phyloP scores from a whole-genome alignment of 78 protist species.

The slime mould (Dictyostelium discoideum) region DNA sequence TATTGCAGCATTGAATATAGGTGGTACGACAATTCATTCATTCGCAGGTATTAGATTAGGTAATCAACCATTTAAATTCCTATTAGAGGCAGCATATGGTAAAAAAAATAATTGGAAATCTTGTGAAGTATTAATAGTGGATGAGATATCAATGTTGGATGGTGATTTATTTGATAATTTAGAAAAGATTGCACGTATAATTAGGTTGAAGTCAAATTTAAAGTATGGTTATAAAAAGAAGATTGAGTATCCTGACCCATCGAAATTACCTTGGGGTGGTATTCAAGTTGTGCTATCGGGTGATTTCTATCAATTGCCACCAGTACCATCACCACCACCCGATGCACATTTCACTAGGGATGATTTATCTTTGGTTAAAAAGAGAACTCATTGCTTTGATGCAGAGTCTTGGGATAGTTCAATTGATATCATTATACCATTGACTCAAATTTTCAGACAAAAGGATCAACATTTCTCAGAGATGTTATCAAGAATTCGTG shows the following conservation, averaged over 20 bases:
- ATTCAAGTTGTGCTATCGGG: conserved; percentile 89
- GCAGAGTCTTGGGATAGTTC: conserved; percentile 40
- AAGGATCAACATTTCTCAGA: conserved; percentile 35
- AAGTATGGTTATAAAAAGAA: neutral
- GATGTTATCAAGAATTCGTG: neutral
- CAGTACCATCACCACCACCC: conserved; percentile 58
- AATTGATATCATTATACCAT: conserved; percentile 1
- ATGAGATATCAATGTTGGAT: conserved; percentile 91
- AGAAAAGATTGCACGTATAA: conserved; percentile 47
- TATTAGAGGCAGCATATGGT: conserved; percentile 8
- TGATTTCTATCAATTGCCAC: conserved; percentile 92
- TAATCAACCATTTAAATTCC: conserved; percentile 6
- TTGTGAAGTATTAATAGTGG: conserved; percentile 80
- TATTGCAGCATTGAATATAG: conserved; percentile 80
- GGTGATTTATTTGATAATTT: conserved; percentile 78
- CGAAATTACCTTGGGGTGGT: conserved; percentile 86
- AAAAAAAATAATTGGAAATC: conserved; percentile 62
- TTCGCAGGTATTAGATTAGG: conserved; percentile 81
- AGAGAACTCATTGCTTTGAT: conserved; percentile 59
- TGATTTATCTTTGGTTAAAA: conserved; percentile 10
- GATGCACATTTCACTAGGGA: neutral
- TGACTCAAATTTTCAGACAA: conserved; percentile 47
- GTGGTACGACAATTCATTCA: conserved; percentile 82
- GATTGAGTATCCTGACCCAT: neutral
- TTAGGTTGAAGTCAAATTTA: conserved; percentile 20